A percentile compares a stretch with the other conserved stretches of the same genome.
phyloP scores from a whole-genome alignment of 768 basidiomycete species.

The Epithele typhae region DNA sequence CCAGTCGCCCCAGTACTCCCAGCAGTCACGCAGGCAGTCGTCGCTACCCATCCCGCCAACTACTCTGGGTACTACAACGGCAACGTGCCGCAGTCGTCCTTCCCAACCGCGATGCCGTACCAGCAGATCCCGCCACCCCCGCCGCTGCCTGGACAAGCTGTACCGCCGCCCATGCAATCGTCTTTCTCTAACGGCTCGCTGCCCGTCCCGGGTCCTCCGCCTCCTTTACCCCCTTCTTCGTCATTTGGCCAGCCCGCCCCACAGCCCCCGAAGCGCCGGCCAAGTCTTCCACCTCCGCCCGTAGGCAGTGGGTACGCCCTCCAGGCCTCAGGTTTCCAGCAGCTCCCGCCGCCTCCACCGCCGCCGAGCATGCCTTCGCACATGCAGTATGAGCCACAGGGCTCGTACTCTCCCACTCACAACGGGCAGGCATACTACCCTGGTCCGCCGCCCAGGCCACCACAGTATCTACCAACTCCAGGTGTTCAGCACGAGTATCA shows the following conservation, averaged over 20 bases:
- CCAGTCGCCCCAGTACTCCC: constrained; percentile 5
- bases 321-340: constrained; percentile 15
- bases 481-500: constrained; percentile 11
- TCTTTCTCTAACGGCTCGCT: constrained; percentile 13
- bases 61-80: constrained; percentile 12
- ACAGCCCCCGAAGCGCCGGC: constrained; percentile 30
- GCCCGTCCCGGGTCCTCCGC: constrained; percentile 21
- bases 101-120: constrained; percentile 8
- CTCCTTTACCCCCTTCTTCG: constrained; percentile 22
- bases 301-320: constrained; percentile 29
- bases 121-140: constrained; percentile 20
- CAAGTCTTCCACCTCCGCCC: constrained; percentile 40
- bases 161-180: constrained; percentile 12
- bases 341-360: constrained; percentile 20
- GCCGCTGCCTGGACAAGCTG: constrained; percentile 12
- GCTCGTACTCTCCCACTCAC: neutral
- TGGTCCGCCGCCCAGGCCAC: constrained; percentile 26
- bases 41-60: constrained; percentile 19
- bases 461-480: constrained; percentile 13
- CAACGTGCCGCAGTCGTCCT: constrained; percentile 4
- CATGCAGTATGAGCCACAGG: constrained; percentile 9
- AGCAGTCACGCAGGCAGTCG: constrained; percentile 15
- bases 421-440: constrained; percentile 22
- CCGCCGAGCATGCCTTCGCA: constrained; percentile 20
- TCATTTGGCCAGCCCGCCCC: constrained; percentile 8